phyloP scores from a whole-genome alignment of 306 rosid species.

The Senna siamea region DNA sequence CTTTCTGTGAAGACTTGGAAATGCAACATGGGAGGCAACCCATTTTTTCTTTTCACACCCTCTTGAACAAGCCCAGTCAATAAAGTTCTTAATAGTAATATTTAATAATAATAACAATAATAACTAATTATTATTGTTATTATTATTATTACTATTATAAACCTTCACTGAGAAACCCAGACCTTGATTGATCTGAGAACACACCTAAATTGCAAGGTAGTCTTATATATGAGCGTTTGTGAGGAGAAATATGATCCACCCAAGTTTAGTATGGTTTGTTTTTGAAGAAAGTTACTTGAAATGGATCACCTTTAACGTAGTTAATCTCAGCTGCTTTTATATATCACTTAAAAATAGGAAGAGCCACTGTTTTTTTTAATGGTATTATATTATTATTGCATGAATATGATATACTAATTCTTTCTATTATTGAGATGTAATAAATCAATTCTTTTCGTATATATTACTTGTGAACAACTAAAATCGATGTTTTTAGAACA shows the following conservation, averaged over 20 bases:
- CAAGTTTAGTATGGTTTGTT: background rate
- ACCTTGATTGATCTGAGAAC: background rate
- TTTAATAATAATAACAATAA: background rate
- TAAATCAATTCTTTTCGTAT: too few relatives aligned
- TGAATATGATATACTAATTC: too few relatives aligned
- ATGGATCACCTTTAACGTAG: background rate
- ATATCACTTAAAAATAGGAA: too few relatives aligned
- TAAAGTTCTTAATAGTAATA: background rate
- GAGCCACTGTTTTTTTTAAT: too few relatives aligned
- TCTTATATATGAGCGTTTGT: background rate
- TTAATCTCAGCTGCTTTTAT: too few relatives aligned
- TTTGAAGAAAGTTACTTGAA: background rate
- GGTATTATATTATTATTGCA: too few relatives aligned
- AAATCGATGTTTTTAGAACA: too few relatives aligned
- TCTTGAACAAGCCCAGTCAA: background rate
- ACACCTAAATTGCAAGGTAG: background rate
- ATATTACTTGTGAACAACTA: too few relatives aligned
- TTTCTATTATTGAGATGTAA: too few relatives aligned
- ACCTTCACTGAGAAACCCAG: background rate
- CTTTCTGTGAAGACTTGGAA: background rate
- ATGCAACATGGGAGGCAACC: constrained; percentile 38
- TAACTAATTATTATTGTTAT: background rate
- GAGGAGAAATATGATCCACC: background rate
- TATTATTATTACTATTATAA: background rate
- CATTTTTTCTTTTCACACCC: background rate